Base-by-base conservation (phyloP, 1,284 basidiomycete genomes). In the Schizophyllum commune region DNA sequence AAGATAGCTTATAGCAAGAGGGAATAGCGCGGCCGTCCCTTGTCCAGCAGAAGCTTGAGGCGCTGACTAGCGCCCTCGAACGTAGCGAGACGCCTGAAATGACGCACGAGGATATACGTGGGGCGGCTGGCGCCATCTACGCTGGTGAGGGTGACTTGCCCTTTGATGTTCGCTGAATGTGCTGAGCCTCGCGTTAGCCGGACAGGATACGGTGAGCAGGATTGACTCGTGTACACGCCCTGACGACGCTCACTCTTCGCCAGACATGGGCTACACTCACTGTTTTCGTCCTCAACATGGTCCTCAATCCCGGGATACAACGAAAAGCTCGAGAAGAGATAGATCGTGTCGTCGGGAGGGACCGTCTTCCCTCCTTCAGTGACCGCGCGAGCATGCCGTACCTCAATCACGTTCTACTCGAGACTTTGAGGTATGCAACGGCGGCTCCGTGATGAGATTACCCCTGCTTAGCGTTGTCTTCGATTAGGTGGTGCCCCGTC, bases 271-370 rank as follows among this genome's bases (percentile, higher is more conserved):
- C 67, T 53, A 60, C 63, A 9, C 58, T 69, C 56, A 56, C 63
- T 51, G 68, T 69, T 1, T 75, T 77, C 62, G 61, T 78, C 34
- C 69, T 74, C 33, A 68, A 71, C 0, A 73, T 77, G 74, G 66
- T 72, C 0, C 62, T 67, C 1, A 60, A 74, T 60, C 76, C 75
- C 9, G 70, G 74, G 15, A 65, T 72, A 13, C 76, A 76, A 62
- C 61, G 65, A 22, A 68, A 60, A 59, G 71, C 70, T 2, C 73
- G 73, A 52, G 66, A 62, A 32, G 73, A 74, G 58, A 66, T 74
- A n/a, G 71, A 72, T 57, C 59, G 61, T 15, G 66, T 73, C 20
- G 56, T 73, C 22, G 72, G 72, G 17, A 61, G 59, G 39, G 59
- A 65, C 8, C 70, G 72, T 1, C 66, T 74, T 1, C 73, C 73